Base-by-base conservation (phyloP, 306 rosid genomes). In the Cucurbita pepo region DNA sequence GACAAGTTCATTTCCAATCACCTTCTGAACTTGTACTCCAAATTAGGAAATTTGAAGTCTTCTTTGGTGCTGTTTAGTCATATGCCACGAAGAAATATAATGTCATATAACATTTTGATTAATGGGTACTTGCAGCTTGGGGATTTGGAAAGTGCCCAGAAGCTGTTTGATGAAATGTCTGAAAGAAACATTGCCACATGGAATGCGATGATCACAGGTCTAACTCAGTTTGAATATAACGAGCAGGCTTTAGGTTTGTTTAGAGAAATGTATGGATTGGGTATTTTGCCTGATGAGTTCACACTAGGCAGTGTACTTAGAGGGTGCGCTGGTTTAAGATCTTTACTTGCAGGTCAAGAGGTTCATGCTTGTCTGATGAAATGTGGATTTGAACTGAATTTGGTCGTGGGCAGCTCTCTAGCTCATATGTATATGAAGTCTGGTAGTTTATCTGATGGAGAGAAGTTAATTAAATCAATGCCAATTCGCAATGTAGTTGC, bases 351-450 rank as follows among this genome's bases (percentile, higher is more conserved):
- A 0, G 98, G 98, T 73, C 48, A 73, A 52, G 95, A 90, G 76
- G 84, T 90, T 79, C 98, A 94, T 83, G 87, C 82, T 30, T 89
- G 81, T 82, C 83, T 83, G 45, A 51, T 83, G 75, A 94, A 90
- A 87, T 85, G 85, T 76, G 96, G 94, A 69, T 89, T 89, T 77
- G 92, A 80, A 82, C 65, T 80, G 52, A 83, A 88, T 87, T 74
- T 79, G 81, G 89, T 94, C 43, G 98, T 90, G 53, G 89, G 88
- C 37, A 86, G 95, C 81, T 87, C 95, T 75, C 81, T 94, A 82
- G 91, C 96, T 71, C 97, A 94, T 81, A 89, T 88, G 96, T 94
- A 90, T 81, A 94, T 90, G 92, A 94, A 91, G 78, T 83, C 86
- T 7, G 89, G 97, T 53, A 79, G 86, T 79, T 79, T 94, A 82